Percentiles rank a stretch among this genome's conserved stretches.
These are phyloP conservation scores for Vigna trinervia DNA, from an alignment of 306 rosid species.

Conservation along the genomic window DNA sequence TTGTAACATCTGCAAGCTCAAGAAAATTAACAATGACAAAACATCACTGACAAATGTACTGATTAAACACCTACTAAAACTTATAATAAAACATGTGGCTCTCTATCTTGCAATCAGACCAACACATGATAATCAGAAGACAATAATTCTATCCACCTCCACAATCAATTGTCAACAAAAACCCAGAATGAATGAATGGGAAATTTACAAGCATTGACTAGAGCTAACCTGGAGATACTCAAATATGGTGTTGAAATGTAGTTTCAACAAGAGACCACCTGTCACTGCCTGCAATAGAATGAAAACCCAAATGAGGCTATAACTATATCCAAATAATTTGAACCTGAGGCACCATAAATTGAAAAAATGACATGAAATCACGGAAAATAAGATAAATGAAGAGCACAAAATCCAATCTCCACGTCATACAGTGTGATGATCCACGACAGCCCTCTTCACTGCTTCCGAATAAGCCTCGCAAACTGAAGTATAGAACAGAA, in stretches of 20 bases:
- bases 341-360: constrained; percentile 9
- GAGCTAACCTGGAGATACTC: constrained; percentile 95
- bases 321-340: constrained; percentile 31
- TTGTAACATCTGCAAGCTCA: constrained; percentile 70
- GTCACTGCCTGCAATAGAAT: constrained; percentile 71
- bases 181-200: constrained; percentile 8
- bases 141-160: constrained; percentile 17
- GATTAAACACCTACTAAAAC: constrained; percentile 19
- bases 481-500: constrained; percentile 61
- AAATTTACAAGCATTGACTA: constrained; percentile 25
- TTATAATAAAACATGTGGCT: constrained; percentile 27
- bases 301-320: constrained; percentile 36
- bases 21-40: constrained; percentile 19
- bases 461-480: constrained; percentile 66
- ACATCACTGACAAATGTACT: constrained; percentile 24
- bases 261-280: constrained; percentile 69
- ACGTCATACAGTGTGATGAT: constrained; percentile 76
- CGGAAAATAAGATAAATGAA: constrained; percentile 17
- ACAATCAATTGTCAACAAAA: constrained; percentile 16
- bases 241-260: constrained; percentile 84
- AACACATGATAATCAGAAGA: constrained; percentile 24
- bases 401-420: constrained; percentile 34
- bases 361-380: constrained; percentile 33
- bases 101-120: constrained; percentile 22
- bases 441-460: constrained; percentile 70